Evolutionary conservation across 805 yeast genomes (phyloP), one percentile per base, ranked within the genome.

Genomic region (Candida insectorum): DNA sequence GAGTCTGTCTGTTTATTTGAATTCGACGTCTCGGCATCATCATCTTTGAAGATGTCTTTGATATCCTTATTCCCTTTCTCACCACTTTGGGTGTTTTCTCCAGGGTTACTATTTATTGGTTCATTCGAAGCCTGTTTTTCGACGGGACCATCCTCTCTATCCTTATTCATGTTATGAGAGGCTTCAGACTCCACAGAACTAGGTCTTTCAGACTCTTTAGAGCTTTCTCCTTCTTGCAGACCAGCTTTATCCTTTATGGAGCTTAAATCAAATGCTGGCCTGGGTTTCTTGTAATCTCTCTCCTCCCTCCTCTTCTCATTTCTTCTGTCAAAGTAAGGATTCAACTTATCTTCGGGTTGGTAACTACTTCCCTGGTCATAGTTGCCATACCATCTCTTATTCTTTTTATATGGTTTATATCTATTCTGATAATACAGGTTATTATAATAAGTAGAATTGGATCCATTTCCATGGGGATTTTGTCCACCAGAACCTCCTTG

Each of bases 201-300:
- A 7, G 22, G 10, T 4, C 15, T 24, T 14, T 14, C 15, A n/a
- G 16, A 10, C 15, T 11, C 14, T 24, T 24, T 16, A 12, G 15
- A 24, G 11, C 27, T 24, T 24, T 24, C 27, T 11, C 11, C 9
- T 6, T 24, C 16, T 7, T 24, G 16, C 11, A 9, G 27, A 9
- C 13, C 15, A 11, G n/a, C 27, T 12, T 24, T 7, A 4, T n/a
- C n/a, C n/a, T n/a, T n/a, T n/a, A n/a, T 20, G 5, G 26, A 23
- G 12, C 32, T 39, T 24, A 39, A 31, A 2, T 43, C 46, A 28
- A 42, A 42, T 5, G 43, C 46, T 11, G 46, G 46, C 24, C 33
- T 36, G 13, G 39, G 34, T 20, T 31, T 30, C 11, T 35, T 23
- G 20, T 41, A 33, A 13, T 36, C 41, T 24, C 39, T 38, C 14